These are phyloP conservation scores for Populus davidiana DNA, from an alignment of 345 rosid species.

Conservation along the genomic window DNA sequence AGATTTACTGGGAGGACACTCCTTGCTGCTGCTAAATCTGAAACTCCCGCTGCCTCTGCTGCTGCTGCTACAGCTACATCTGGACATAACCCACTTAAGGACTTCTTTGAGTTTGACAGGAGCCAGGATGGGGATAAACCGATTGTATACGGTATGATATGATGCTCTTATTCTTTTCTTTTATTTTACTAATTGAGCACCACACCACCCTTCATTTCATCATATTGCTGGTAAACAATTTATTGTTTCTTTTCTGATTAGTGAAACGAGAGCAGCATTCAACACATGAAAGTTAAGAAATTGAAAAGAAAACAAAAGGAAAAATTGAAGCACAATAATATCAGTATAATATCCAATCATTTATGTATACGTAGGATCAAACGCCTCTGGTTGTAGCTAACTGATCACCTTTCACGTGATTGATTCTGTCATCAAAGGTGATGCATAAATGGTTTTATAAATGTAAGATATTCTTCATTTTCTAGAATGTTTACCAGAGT, in stretches of 20 bases:
- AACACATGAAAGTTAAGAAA: not conserved
- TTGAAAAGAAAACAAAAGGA: not conserved
- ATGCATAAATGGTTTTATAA: not conserved
- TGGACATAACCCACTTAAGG: slow-evolving; percentile 66
- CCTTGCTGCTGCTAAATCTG: slow-evolving; percentile 60
- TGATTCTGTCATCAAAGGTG: not conserved
- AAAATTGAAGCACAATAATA: not conserved
- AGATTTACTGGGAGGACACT: slow-evolving; percentile 63
- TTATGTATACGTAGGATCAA: not conserved
- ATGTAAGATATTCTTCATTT: not conserved
- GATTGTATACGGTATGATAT: slow-evolving; percentile 57
- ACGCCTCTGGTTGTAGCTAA: not conserved
- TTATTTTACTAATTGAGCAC: not conserved
- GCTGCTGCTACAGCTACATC: slow-evolving; percentile 30
- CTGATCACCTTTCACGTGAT: not conserved
- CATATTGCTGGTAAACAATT: not conserved
- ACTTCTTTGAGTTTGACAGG: slow-evolving; percentile 76
- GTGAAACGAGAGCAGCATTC: not conserved
- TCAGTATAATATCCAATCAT: not conserved
- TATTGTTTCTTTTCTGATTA: not conserved
- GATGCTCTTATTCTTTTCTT: not conserved
- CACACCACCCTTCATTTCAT: not conserved
- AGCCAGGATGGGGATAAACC: slow-evolving; percentile 63
- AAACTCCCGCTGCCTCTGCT: slow-evolving; percentile 45
- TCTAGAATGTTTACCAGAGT: not conserved